A percentile compares a stretch with the other conserved stretches of the same genome.
phyloP scores from a whole-genome alignment of 208 protist species.

The Leishmania mexicana region DNA sequence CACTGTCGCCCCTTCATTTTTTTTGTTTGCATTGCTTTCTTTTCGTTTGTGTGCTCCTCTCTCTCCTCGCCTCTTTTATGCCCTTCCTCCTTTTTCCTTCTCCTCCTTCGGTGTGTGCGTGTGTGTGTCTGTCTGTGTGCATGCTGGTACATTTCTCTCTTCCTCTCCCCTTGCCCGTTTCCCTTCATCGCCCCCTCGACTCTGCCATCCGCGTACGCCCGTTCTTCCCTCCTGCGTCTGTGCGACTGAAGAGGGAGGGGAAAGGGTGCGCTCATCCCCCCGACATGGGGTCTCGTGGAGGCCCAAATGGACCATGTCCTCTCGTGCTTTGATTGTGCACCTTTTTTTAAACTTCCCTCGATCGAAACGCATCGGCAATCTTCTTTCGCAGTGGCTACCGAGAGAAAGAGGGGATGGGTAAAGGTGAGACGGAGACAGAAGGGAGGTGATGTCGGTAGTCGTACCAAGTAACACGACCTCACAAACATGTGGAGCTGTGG shows the following conservation, averaged over 20 bases:
- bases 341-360: too few relatives aligned
- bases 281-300: not conserved
- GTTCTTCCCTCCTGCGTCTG: not conserved
- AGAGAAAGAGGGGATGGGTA: not conserved
- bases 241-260: not conserved
- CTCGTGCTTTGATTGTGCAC: not conserved
- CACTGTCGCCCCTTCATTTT: not conserved
- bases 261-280: not conserved
- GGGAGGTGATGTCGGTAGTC: not conserved
- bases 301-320: not conserved
- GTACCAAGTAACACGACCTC: not conserved
- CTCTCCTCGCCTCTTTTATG: not conserved
- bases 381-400: not conserved
- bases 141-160: not conserved
- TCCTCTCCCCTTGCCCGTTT: not conserved
- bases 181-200: not conserved
- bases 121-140: not conserved
- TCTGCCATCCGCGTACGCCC: not conserved
- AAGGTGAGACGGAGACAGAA: not conserved
- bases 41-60: not conserved
- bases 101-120: not conserved
- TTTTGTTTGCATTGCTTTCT: not conserved
- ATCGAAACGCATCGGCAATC: not conserved
- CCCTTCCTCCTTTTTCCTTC: not conserved
- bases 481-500: not conserved